These are phyloP conservation scores for Tetrahymena borealis DNA, from an alignment of 73 alveolate genomes.

Conservation along the genomic window DNA sequence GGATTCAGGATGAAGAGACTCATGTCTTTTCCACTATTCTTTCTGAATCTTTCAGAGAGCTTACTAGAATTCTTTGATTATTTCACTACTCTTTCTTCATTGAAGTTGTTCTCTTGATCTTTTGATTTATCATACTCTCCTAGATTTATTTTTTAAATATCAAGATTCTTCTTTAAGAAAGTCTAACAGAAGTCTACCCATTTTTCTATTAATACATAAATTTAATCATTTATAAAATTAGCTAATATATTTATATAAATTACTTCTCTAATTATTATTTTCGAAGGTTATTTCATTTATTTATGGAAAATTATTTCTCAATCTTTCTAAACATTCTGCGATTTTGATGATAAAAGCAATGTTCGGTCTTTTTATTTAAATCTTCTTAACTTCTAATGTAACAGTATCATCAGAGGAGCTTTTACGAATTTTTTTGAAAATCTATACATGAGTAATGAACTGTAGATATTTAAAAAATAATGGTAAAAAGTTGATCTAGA, in stretches of 20 bases:
- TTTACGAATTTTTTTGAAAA: not conserved
- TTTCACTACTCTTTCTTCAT: not conserved
- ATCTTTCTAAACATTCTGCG: not conserved
- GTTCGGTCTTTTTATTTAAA: not conserved
- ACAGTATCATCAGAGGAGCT: not conserved
- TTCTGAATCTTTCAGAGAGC: not conserved
- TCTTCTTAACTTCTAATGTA: not conserved
- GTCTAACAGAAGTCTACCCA: not conserved
- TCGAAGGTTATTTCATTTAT: not conserved
- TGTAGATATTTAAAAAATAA: not conserved
- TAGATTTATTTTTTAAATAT: not conserved
- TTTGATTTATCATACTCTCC: not conserved
- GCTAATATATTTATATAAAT: not conserved
- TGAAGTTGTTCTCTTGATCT: not conserved
- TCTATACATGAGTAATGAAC: not conserved
- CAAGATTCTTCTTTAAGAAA: not conserved
- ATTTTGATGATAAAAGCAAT: not conserved
- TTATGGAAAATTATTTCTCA: not conserved
- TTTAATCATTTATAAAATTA: not conserved
- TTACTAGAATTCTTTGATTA: not conserved
- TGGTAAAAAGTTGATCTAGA: not conserved
- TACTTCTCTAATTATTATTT: not conserved
- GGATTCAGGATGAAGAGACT: not conserved
- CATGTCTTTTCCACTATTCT: not conserved
- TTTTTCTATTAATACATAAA: not conserved